These are phyloP conservation scores for Starmera dryadoides DNA, from an alignment of 805 yeast species.

Conservation along the genomic window DNA sequence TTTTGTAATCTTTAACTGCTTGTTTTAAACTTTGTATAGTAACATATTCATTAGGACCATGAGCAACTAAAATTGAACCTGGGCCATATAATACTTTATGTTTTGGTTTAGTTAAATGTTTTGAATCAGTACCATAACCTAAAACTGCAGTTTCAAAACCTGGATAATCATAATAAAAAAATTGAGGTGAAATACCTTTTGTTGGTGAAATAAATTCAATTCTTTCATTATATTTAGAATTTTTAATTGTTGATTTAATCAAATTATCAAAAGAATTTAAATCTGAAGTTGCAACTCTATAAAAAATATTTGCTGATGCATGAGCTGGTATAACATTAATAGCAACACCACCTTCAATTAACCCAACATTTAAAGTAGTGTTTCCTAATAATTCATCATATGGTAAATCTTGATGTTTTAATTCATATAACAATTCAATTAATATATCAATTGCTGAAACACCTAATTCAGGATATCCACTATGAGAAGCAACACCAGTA, in stretches of 20 bases:
- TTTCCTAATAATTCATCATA: conserved; percentile 46
- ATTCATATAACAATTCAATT: conserved; percentile 39
- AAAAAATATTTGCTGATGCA: conserved; percentile 40
- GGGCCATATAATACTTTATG: conserved; percentile 67
- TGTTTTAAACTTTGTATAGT: conserved; percentile 35
- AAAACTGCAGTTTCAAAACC: conserved; percentile 50
- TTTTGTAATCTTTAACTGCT: conserved; percentile 48
- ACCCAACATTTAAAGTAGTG: conserved; percentile 56
- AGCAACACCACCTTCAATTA: conserved; percentile 55
- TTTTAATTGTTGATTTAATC: conserved; percentile 30
- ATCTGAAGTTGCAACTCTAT: conserved; percentile 63
- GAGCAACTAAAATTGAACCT: conserved; percentile 57
- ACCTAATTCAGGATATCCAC: conserved; percentile 68
- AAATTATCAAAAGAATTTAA: no score
- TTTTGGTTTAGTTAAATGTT: conserved; percentile 31
- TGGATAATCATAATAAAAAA: conserved; percentile 37
- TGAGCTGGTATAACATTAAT: conserved; percentile 56
- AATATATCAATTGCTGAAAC: conserved; percentile 52
- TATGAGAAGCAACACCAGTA: conserved; percentile 55
- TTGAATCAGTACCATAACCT: conserved; percentile 49
- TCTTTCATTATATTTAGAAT: conserved; percentile 20
- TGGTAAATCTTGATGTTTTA: conserved; percentile 41
- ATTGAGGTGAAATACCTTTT: conserved; percentile 24
- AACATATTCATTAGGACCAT: conserved; percentile 48
- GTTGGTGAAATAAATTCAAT: conserved; percentile 22